Conservation (phyloP, 192 early-diverging fungal genomes). For the Rhizophagus sp. region DNA sequence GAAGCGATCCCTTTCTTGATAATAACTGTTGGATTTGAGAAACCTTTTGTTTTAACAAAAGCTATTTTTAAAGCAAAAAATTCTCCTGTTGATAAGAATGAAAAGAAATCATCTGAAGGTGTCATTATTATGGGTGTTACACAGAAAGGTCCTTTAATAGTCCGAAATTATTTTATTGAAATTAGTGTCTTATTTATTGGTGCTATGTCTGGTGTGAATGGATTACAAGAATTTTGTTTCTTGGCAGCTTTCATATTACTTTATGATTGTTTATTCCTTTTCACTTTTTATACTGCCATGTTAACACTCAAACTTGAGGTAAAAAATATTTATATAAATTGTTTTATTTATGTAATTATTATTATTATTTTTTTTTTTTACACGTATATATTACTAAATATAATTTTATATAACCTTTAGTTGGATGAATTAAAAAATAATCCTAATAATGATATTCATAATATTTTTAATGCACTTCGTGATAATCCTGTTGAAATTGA, state of each 20-base stretch:
- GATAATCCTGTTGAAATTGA: slow-evolving; percentile 45
- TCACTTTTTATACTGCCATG: slow-evolving; percentile 84
- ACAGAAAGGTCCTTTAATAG: slow-evolving; percentile 60
- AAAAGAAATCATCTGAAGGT: slow-evolving; percentile 36
- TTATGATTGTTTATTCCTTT: slow-evolving; percentile 82
- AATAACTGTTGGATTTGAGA: slow-evolving; percentile 90
- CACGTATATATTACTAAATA: too few species aligned
- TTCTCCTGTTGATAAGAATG: slow-evolving; percentile 32
- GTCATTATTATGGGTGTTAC: slow-evolving; percentile 63
- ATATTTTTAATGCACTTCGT: slow-evolving; percentile 62
- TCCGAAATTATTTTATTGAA: slow-evolving; percentile 82
- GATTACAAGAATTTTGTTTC: slow-evolving; percentile 81
- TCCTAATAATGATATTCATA: slow-evolving; percentile 59
- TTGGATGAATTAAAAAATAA: slow-evolving; percentile 32
- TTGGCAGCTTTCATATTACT: slow-evolving; percentile 77
- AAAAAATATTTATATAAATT: slow-evolving; percentile 35
- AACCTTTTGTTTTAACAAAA: slow-evolving; percentile 79
- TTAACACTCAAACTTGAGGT: slow-evolving; percentile 87
- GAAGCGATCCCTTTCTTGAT: slow-evolving; percentile 92
- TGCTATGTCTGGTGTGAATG: slow-evolving; percentile 71
- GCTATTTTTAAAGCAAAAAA: slow-evolving; percentile 62
- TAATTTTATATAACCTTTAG: too few species aligned
- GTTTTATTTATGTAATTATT: too few species aligned
- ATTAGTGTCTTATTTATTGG: slow-evolving; percentile 77
- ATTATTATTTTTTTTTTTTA: too few species aligned